Evolutionary conservation across 805 yeast species (phyloP).

Genomic region (Geotrichum ghanense): DNA sequence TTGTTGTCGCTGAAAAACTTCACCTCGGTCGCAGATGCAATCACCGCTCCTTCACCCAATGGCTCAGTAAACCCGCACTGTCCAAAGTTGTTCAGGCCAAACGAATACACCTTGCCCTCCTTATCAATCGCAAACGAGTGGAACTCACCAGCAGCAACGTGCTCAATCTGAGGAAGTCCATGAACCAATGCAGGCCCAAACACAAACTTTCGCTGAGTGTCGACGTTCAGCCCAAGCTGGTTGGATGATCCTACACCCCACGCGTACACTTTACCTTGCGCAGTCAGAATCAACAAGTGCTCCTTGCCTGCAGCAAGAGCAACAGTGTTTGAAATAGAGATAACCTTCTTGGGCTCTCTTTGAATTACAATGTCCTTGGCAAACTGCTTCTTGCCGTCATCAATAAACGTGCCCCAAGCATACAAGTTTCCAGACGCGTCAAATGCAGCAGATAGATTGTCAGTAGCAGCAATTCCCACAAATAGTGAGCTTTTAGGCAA

Average conservation of each 20-base stretch:
- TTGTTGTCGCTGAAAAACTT: conserved; percentile 47
- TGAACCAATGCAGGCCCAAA: conserved; percentile 59
- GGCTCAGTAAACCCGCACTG: conserved; percentile 81
- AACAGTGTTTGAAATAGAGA: conserved; percentile 52
- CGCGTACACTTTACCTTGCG: conserved; percentile 77
- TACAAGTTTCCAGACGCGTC: conserved; percentile 77
- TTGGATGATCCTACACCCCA: conserved; percentile 97
- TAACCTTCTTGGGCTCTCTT: conserved; percentile 51
- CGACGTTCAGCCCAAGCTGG: conserved; percentile 79
- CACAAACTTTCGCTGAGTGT: conserved; percentile 20
- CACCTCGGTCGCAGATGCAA: conserved; percentile 66
- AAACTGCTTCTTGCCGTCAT: conserved; percentile 83
- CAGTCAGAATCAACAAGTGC: conserved; percentile 74
- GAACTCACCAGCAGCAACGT: conserved; percentile 85
- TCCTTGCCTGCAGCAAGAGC: conserved; percentile 90
- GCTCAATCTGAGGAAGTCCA: conserved; percentile 63
- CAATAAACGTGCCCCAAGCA: conserved; percentile 93
- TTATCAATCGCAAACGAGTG: conserved; percentile 86
- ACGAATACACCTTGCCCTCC: conserved; percentile 59
- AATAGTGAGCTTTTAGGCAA: conserved; percentile 45
- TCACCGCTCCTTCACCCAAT: conserved; percentile 56
- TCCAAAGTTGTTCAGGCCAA: conserved; percentile 97
- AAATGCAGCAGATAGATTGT: conserved; percentile 74
- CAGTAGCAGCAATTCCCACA: conserved; percentile 83
- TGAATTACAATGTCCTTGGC: conserved; percentile 54